Conservation (phyloP, 371 early-diverging fungal species). For the Mortierella sp. region DNA sequence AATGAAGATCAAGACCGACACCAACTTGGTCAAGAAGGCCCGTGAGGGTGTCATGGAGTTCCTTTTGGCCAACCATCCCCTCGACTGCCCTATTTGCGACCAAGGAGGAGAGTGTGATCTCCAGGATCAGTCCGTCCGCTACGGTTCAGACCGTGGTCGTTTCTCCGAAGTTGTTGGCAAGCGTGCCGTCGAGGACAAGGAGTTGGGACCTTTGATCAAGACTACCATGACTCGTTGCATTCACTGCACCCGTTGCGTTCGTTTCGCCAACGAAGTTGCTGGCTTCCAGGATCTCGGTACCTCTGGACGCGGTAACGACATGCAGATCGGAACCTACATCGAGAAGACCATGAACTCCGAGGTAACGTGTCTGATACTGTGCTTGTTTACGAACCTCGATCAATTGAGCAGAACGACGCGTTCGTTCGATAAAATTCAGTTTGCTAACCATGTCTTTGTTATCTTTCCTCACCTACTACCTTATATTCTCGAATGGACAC, state of each 20-base stretch:
- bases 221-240: conserved; percentile 98
- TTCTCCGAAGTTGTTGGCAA: conserved; percentile 89
- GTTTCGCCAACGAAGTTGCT: conserved; percentile 98
- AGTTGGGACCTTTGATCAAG: conserved; percentile 96
- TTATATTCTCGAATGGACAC: neutral
- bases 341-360: conserved; percentile 91
- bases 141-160: conserved; percentile 95
- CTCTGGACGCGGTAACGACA: conserved; percentile 96
- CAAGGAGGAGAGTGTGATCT: conserved; percentile 99
- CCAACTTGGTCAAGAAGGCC: conserved; percentile 95
- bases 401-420: neutral
- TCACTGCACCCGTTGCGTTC: conserved; percentile 99
- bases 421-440: neutral
- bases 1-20: conserved; percentile 96
- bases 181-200: conserved; percentile 97
- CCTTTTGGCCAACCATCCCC: conserved; percentile 96
- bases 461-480: neutral
- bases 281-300: conserved; percentile 97
- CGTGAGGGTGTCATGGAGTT: conserved; percentile 99
- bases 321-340: conserved; percentile 98
- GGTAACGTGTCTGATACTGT: conserved; percentile 38
- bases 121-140: conserved; percentile 97
- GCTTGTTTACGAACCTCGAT: neutral
- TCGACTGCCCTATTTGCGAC: conserved; percentile 99
- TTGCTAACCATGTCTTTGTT: neutral